Conservation (phyloP, 176 grass and related monocot species). For the Oryza nivara region DNA sequence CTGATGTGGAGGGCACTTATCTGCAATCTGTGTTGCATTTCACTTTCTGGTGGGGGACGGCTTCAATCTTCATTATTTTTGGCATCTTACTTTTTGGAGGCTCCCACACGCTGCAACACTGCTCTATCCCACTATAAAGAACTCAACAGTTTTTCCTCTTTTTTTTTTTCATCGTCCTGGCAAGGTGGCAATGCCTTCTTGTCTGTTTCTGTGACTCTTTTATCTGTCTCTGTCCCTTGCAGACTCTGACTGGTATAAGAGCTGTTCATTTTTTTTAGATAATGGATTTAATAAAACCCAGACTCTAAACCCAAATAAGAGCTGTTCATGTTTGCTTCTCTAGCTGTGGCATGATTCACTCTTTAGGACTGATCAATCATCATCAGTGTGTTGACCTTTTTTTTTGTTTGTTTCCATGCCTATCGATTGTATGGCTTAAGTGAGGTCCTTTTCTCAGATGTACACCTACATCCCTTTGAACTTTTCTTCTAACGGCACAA, state of each 20-base stretch:
- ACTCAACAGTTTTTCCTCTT: background rate
- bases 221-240: background rate
- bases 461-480: no score
- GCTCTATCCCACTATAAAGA: conserved; percentile 22
- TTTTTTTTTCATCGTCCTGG: background rate
- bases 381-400: background rate
- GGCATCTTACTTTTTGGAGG: conserved; percentile 36
- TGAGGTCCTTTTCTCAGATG: conserved; percentile 43
- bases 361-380: conserved; percentile 40
- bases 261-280: no score
- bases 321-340: conserved; percentile 16
- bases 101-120: conserved; percentile 6
- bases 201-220: background rate
- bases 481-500: no score
- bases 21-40: conserved; percentile 33
- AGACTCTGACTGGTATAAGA: no score
- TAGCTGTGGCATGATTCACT: conserved; percentile 27
- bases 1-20: conserved; percentile 51
- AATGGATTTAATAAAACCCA: no score
- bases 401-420: conserved; percentile 7
- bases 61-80: conserved; percentile 40
- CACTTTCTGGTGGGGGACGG: conserved; percentile 28
- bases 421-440: conserved; percentile 12
- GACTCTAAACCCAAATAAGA: no score
- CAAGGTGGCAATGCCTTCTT: background rate